phyloP scores from a whole-genome alignment of 768 basidiomycete genomes.

The Lactarius tabidus region DNA sequence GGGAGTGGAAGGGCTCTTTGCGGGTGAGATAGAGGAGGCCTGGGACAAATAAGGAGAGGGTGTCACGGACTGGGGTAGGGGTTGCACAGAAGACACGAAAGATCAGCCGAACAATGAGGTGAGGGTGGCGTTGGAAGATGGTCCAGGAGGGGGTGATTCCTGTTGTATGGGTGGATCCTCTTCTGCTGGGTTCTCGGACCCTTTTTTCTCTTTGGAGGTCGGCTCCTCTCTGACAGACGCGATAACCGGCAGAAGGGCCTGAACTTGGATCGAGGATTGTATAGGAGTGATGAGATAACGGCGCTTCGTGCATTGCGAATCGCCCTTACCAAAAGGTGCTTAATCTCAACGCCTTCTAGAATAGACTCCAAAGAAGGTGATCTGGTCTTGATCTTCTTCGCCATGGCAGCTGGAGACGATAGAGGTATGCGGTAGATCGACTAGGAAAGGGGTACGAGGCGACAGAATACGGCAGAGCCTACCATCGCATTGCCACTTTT shows the following conservation, averaged over 20 bases:
- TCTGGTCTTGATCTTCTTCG: slow-evolving; percentile 52
- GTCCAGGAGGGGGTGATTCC: slow-evolving; percentile 21
- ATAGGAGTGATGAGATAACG: slow-evolving; percentile 7
- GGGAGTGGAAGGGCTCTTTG: slow-evolving; percentile 28
- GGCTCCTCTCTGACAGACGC: slow-evolving; percentile 27
- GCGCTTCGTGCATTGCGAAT: not conserved
- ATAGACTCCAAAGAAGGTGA: slow-evolving; percentile 52
- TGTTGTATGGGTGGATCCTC: not conserved
- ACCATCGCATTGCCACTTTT: slow-evolving; percentile 76
- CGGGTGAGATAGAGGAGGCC: slow-evolving; percentile 21
- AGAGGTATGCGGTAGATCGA: slow-evolving; percentile 52
- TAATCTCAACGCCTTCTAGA: slow-evolving; percentile 52
- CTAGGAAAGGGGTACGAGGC: not conserved
- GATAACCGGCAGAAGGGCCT: slow-evolving; percentile 48
- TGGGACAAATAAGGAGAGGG: slow-evolving; percentile 28
- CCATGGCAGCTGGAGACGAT: slow-evolving; percentile 60
- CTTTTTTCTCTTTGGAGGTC: slow-evolving; percentile 30
- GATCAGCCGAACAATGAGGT: slow-evolving; percentile 53
- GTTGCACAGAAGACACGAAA: slow-evolving; percentile 33
- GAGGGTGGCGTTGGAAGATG: slow-evolving; percentile 39
- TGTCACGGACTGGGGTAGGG: slow-evolving; percentile 2
- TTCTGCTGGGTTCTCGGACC: slow-evolving; percentile 15
- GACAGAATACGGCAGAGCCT: slow-evolving; percentile 27
- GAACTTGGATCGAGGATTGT: slow-evolving; percentile 57
- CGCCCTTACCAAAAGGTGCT: slow-evolving; percentile 66